Conservation (phyloP, 1,284 basidiomycete species). For the Melampsora abietis-canadensis region DNA sequence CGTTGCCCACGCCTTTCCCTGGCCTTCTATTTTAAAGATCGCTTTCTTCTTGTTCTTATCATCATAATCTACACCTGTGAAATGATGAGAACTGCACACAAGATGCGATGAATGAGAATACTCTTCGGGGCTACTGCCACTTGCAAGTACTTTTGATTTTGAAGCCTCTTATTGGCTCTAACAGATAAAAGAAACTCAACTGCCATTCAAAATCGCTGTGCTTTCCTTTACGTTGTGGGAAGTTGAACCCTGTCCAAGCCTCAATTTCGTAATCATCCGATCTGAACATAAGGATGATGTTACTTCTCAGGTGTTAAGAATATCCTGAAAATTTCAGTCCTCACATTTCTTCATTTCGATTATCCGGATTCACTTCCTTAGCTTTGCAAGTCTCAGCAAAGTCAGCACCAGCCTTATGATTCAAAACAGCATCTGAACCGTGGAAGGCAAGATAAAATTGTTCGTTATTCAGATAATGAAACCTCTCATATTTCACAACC, state of each 20-base stretch:
- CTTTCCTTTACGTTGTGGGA: conserved; percentile 70
- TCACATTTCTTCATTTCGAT: conserved; percentile 59
- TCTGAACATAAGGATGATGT: not conserved
- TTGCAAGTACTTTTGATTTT: no score
- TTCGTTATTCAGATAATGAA: not conserved
- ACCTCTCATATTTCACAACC: not conserved
- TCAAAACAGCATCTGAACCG: conserved; percentile 68
- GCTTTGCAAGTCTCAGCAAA: conserved; percentile 70
- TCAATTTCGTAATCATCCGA: conserved; percentile 62
- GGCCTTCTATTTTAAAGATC: conserved; percentile 62
- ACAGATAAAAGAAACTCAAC: conserved; percentile 45
- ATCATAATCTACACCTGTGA: conserved; percentile 80
- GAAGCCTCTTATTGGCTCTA: no score
- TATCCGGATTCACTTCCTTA: conserved; percentile 66
- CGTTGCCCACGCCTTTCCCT: conserved; percentile 48
- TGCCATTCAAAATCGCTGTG: conserved; percentile 59
- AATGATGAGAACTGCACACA: conserved; percentile 9
- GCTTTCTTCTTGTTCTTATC: conserved; percentile 63
- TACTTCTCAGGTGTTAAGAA: not conserved
- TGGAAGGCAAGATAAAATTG: no score
- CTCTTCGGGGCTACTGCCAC: no score
- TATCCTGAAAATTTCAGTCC: conserved; percentile 52
- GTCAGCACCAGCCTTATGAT: conserved; percentile 71
- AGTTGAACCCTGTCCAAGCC: conserved; percentile 82
- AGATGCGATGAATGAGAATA: conserved; percentile 35